Percentiles rank a stretch among this genome's conserved stretches.
Evolutionary conservation across 495 filamentous ascomycete genomes (phyloP).

Genomic region (Lophiostoma macrostomum): DNA sequence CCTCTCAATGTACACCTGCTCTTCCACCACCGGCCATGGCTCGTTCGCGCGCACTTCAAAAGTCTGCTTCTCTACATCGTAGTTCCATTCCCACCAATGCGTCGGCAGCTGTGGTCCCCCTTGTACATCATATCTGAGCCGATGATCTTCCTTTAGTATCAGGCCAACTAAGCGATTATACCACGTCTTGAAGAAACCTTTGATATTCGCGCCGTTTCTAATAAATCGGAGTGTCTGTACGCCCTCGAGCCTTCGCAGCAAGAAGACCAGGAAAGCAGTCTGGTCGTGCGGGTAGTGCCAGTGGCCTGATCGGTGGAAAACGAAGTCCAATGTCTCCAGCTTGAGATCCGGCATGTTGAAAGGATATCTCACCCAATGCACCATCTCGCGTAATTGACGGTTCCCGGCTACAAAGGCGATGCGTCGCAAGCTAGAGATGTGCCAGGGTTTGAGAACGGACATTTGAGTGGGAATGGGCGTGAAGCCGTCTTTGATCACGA

Average conservation of each 20-base stretch:
- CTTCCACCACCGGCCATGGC: conserved; percentile 29
- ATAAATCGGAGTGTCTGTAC: conserved; percentile 34
- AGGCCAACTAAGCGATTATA: conserved; percentile 36
- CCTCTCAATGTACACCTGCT: conserved; percentile 33
- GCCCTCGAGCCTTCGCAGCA: conserved; percentile 32
- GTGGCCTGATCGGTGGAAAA: conserved; percentile 32
- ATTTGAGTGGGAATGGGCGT: conserved; percentile 24
- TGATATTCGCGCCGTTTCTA: conserved; percentile 35
- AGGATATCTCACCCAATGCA: conserved; percentile 31
- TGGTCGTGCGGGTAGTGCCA: conserved; percentile 36
- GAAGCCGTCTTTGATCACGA: conserved; percentile 31
- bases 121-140: conserved; percentile 29
- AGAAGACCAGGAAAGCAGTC: conserved; percentile 28
- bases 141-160: conserved; percentile 38
- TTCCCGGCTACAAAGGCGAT: conserved; percentile 33
- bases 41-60: conserved; percentile 29
- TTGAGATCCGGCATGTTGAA: conserved; percentile 29
- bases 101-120: conserved; percentile 20
- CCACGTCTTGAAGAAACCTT: conserved; percentile 38
- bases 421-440: conserved; percentile 26
- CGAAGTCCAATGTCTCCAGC: conserved; percentile 33
- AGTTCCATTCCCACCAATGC: conserved; percentile 39
- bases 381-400: conserved; percentile 32
- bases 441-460: conserved; percentile 16
- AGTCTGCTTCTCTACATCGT: conserved; percentile 26